Conservation (phyloP, 2,329 filamentous ascomycete genomes). For the Trichoderma koningiopsis region DNA sequence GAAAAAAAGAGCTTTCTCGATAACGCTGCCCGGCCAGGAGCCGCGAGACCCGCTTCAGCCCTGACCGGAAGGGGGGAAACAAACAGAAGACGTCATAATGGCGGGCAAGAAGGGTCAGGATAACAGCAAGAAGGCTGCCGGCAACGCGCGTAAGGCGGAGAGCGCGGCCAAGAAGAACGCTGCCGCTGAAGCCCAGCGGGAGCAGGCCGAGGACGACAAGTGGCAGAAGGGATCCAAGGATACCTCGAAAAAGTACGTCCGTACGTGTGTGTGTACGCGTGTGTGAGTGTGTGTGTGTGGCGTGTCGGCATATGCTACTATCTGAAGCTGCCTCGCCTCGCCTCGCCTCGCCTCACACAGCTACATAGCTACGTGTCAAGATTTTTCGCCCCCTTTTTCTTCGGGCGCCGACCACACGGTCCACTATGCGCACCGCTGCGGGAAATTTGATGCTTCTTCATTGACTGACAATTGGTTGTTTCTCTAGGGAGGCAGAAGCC, state of each 20-base stretch:
- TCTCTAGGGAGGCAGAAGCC: constrained; percentile 42
- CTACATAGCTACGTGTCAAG: constrained; percentile 10
- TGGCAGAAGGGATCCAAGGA: constrained; percentile 88
- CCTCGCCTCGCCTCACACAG: too few relatives aligned
- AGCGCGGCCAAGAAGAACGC: constrained; percentile 79
- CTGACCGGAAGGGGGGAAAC: neutral
- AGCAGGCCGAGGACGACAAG: constrained; percentile 69
- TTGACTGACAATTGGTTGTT: constrained; percentile 5
- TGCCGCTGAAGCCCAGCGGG: constrained; percentile 65
- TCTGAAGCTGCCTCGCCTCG: neutral
- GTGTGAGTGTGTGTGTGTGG: too few relatives aligned
- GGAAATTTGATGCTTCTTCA: neutral
- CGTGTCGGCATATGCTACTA: neutral
- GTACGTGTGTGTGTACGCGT: neutral
- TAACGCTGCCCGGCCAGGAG: constrained; percentile 2
- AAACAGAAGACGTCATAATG: constrained; percentile 50
- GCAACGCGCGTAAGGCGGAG: constrained; percentile 91
- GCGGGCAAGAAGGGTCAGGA: constrained; percentile 73
- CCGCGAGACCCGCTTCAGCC: neutral
- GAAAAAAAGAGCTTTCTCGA: neutral
- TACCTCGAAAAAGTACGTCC: constrained; percentile 78
- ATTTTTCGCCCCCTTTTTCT: neutral
- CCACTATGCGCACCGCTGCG: neutral
- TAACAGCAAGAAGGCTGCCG: constrained; percentile 84
- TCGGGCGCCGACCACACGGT: neutral